Evolutionary conservation across 805 yeast species (phyloP).

Genomic region (Jamesozyma lodderae): DNA sequence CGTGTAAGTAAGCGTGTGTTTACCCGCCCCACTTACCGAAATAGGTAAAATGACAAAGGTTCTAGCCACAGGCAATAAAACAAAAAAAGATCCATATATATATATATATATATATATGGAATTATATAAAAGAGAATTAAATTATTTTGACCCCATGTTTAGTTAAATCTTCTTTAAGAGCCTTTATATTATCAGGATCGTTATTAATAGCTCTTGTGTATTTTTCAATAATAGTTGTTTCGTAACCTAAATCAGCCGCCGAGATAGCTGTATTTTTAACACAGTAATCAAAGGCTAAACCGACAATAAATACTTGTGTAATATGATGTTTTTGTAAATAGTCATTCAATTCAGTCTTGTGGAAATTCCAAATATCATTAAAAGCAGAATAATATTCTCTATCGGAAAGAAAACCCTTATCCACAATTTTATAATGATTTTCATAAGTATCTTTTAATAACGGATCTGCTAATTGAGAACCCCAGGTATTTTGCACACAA

Average conservation of each 20-base stretch:
- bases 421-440: conserved; percentile 37
- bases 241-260: conserved; percentile 50
- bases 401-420: conserved; percentile 63
- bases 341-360: conserved; percentile 54
- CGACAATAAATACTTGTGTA: conserved; percentile 61
- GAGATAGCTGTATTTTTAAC: conserved; percentile 73
- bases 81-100: no score
- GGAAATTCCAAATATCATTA: conserved; percentile 64
- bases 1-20: no score
- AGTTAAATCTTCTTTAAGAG: conserved; percentile 14
- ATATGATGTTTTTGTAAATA: conserved; percentile 40
- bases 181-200: conserved; percentile 25
- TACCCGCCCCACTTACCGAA: no score
- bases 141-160: conserved; percentile 11
- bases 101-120: not conserved
- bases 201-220: conserved; percentile 50
- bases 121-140: not conserved
- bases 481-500: conserved; percentile 65
- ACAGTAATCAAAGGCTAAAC: conserved; percentile 82
- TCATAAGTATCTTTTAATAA: conserved; percentile 31
- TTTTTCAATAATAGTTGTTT: conserved; percentile 51
- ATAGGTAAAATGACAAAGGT: no score
- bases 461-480: conserved; percentile 43
- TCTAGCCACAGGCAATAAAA: no score
- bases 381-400: conserved; percentile 87